Evolutionary conservation across 2,329 filamentous ascomycete genomes (phyloP).

Genomic region (Fusarium udum): DNA sequence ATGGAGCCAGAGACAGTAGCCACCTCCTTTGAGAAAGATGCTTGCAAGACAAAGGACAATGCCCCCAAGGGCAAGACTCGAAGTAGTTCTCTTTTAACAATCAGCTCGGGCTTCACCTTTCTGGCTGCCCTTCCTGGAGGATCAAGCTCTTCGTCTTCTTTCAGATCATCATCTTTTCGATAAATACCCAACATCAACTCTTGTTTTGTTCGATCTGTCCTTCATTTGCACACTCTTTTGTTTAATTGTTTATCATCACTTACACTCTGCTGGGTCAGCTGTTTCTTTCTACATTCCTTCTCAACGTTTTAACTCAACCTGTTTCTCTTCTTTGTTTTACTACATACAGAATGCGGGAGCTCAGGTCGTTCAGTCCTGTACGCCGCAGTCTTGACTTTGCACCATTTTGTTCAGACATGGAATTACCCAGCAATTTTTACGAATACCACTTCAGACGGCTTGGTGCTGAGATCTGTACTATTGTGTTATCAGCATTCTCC

Average conservation of each 20-base stretch:
- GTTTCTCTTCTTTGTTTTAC: background rate
- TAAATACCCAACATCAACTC: slow-evolving; percentile 23
- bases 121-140: slow-evolving; percentile 41
- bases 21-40: slow-evolving; percentile 42
- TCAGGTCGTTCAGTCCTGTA: slow-evolving; percentile 20
- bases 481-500: slow-evolving; percentile 37
- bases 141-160: slow-evolving; percentile 30
- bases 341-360: slow-evolving; percentile 21
- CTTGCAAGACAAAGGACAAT: slow-evolving; percentile 40
- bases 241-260: slow-evolving; percentile 4
- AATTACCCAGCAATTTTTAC: slow-evolving; percentile 37
- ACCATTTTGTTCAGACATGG: slow-evolving; percentile 13
- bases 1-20: slow-evolving; percentile 39
- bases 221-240: slow-evolving; percentile 29
- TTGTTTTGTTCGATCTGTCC: slow-evolving; percentile 15
- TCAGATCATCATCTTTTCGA: slow-evolving; percentile 42
- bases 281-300: background rate
- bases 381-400: slow-evolving; percentile 34
- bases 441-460: slow-evolving; percentile 37
- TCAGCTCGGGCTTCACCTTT: slow-evolving; percentile 44
- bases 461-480: slow-evolving; percentile 34
- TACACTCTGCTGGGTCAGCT: background rate
- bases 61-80: slow-evolving; percentile 35
- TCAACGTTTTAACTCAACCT: background rate
- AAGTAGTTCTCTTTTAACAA: slow-evolving; percentile 42